Percentiles rank a stretch among this genome's conserved stretches.
Conservation (phyloP, 306 rosid species). For the Castanea mollissima region DNA sequence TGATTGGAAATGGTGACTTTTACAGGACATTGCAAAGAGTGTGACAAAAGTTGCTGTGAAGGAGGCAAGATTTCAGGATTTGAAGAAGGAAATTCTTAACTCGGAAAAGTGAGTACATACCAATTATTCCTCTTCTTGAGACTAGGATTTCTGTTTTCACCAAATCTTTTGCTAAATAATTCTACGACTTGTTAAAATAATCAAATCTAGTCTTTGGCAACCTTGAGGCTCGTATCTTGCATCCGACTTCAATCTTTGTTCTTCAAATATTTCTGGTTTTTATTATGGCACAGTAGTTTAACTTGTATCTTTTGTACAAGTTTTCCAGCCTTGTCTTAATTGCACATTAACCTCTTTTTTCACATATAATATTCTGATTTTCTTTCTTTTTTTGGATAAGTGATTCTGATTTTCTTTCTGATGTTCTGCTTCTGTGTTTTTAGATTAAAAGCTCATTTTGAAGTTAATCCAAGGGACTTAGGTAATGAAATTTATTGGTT, state of each 20-base stretch:
- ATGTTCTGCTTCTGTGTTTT: slow-evolving; percentile 23
- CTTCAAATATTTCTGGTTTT: neutral
- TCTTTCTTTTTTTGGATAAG: neutral
- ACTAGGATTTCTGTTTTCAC: neutral
- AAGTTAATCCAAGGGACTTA: slow-evolving; percentile 69
- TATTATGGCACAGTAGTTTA: neutral
- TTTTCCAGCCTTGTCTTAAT: neutral
- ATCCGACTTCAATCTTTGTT: neutral
- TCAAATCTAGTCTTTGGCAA: neutral
- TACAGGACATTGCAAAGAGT: slow-evolving; percentile 84
- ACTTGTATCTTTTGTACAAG: neutral
- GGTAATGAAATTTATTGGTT: slow-evolving; percentile 46
- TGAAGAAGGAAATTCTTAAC: slow-evolving; percentile 91
- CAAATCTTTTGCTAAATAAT: neutral
- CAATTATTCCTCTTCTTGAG: neutral
- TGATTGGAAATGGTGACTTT: slow-evolving; percentile 14
- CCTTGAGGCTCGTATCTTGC: neutral
- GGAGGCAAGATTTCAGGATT: slow-evolving; percentile 86
- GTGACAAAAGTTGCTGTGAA: slow-evolving; percentile 84
- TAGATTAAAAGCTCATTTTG: slow-evolving; percentile 79
- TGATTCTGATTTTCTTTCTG: neutral
- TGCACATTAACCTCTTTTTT: slow-evolving; percentile 15
- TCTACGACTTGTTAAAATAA: neutral
- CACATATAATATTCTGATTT: neutral
- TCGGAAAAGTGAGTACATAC: slow-evolving; percentile 75